Base-by-base conservation (phyloP, 768 basidiomycete species). In the Vishniacozyma victoriae region DNA sequence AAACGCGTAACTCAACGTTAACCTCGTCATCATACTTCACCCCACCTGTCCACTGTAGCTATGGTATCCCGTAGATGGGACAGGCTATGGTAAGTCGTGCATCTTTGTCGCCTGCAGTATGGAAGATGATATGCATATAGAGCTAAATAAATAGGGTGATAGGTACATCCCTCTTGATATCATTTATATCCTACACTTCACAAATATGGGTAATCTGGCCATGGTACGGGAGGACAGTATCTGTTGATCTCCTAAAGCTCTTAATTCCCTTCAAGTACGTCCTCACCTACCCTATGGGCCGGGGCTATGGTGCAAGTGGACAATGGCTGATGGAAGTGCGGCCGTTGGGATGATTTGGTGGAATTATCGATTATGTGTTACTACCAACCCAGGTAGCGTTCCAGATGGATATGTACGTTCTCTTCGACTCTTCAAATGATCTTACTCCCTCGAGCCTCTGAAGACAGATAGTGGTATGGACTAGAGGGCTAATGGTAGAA, bases 201-300 rank as follows among this genome's bases (percentile, higher is more conserved):
- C 93, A 97, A 71, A 78, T 89, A 59, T 91, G 86, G 73, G 77
- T 96, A 51, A 82, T 95, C 68, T 81, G 81, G 88, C 90, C 89
- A 18, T 95, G 88, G 88, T 93, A 92, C 63, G 87, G 89, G 33
- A 72, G 78, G 29, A 82, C 73, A 41, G 54, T 87, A 54, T 83
- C 87, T 13, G 73, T 86, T 35, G 82, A 90, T 62, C 80, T 93
- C 37, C 52, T 93, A 31, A 74, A 71, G 18, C 77, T 92, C n/a
- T 77, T 95, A 18, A 55, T 81, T 2, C 93, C 93, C 7, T 93
- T 93, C 85, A 92, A 93, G 90, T 91, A 67, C 67, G 85, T 74
- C 19, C 48, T 46, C 53, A 44, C 26, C 44, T 60, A 7, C 12
- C 11, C 9, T 11, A 18, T 9, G 37, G 9, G 20, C 18, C 23